A percentile compares a stretch with the other conserved stretches of the same genome.
These are phyloP conservation scores for Eragrostis curvula DNA, from an alignment of 176 grass and related monocot species.

Conservation along the genomic window DNA sequence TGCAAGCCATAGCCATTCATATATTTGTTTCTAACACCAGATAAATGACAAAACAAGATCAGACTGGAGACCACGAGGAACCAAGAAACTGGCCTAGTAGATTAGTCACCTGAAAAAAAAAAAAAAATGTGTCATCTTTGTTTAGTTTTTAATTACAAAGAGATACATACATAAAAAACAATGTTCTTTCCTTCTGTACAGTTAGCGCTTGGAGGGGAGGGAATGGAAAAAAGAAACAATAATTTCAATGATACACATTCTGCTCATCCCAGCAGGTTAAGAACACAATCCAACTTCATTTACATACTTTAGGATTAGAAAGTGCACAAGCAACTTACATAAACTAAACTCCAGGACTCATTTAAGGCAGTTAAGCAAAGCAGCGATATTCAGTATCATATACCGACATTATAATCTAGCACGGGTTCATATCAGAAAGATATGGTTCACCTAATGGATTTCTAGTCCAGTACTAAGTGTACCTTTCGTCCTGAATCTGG, in stretches of 20 bases:
- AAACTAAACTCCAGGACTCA: neutral
- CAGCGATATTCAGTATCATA: constrained; percentile 19
- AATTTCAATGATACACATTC: constrained; percentile 10
- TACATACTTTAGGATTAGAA: constrained; percentile 32
- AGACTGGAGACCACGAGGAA: constrained; percentile 71
- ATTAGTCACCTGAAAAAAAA: constrained; percentile 76
- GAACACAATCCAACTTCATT: constrained; percentile 7
- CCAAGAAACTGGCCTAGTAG: constrained; percentile 70
- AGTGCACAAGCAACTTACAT: constrained; percentile 9
- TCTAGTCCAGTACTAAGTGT: constrained; percentile 27
- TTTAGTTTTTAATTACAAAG: constrained; percentile 8
- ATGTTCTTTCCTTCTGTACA: constrained; percentile 25
- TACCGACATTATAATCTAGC: neutral
- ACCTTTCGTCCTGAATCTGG: constrained; percentile 87
- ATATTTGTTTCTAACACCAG: constrained; percentile 3
- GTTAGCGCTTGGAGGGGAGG: neutral
- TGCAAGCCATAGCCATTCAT: neutral
- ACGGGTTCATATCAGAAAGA: neutral
- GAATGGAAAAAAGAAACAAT: neutral
- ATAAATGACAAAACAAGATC: constrained; percentile 26
- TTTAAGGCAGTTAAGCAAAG: constrained; percentile 28
- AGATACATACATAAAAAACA: neutral
- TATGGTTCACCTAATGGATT: constrained; percentile 23
- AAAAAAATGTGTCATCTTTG: constrained; percentile 26
- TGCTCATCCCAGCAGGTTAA: constrained; percentile 16